Conservation (phyloP, 768 basidiomycete species). For the Coprinellus aureogranulatus region DNA sequence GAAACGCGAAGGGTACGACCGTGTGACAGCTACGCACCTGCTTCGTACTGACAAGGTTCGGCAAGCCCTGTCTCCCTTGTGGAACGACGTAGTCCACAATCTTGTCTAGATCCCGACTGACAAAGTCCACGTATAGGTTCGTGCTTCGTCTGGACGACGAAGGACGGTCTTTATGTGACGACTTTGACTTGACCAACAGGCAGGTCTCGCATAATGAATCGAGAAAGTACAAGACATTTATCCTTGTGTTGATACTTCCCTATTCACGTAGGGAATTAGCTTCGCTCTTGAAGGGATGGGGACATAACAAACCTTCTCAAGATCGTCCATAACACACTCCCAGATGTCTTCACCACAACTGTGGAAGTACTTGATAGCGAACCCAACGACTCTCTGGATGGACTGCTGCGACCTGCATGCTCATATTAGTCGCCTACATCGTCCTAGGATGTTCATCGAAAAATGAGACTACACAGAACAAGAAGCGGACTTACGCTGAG, state of each 20-base stretch:
- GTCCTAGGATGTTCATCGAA: slow-evolving; percentile 10
- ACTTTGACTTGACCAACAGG: slow-evolving; percentile 56
- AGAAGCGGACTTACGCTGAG: slow-evolving; percentile 31
- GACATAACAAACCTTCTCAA: slow-evolving; percentile 62
- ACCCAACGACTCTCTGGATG: slow-evolving; percentile 84
- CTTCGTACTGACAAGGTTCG: slow-evolving; percentile 83
- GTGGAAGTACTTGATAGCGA: slow-evolving; percentile 80
- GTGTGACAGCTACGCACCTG: slow-evolving; percentile 54
- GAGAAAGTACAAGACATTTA: slow-evolving; percentile 89
- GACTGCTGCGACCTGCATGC: slow-evolving; percentile 73
- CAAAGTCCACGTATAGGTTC: slow-evolving; percentile 69
- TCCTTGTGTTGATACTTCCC: slow-evolving; percentile 88
- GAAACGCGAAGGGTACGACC: not conserved
- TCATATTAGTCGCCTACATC: slow-evolving; percentile 15
- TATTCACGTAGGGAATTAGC: slow-evolving; percentile 22
- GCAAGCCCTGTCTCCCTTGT: slow-evolving; percentile 79
- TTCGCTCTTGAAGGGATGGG: not conserved
- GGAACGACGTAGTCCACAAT: slow-evolving; percentile 88
- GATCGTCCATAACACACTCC: slow-evolving; percentile 92
- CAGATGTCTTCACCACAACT: slow-evolving; percentile 89
- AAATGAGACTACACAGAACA: slow-evolving; percentile 1
- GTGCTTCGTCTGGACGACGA: slow-evolving; percentile 21
- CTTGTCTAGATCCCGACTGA: slow-evolving; percentile 72
- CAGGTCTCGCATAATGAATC: slow-evolving; percentile 84
- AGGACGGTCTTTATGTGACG: slow-evolving; percentile 40